A percentile compares a stretch with the other conserved stretches of the same genome.
These are phyloP conservation scores for Massariosphaeria phaeospora DNA, from an alignment of 495 filamentous ascomycete genomes.

Conservation along the genomic window DNA sequence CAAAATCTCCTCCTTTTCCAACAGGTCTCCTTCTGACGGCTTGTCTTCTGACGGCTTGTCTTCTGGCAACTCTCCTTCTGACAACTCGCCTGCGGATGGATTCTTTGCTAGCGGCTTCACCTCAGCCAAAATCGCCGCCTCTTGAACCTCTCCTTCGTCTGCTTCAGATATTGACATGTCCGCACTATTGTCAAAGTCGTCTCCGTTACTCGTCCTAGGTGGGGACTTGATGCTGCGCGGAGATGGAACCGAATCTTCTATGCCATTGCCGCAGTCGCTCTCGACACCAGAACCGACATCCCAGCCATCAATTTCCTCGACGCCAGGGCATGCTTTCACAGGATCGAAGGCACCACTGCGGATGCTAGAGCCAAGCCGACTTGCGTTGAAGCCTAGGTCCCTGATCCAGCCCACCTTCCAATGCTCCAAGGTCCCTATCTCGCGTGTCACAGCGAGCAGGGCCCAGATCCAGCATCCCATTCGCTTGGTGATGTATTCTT, in stretches of 20 bases:
- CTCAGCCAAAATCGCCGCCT: neutral
- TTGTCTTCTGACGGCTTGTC: neutral
- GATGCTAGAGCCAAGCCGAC: constrained; percentile 36
- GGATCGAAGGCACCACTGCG: neutral
- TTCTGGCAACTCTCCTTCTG: neutral
- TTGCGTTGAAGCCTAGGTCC: constrained; percentile 57
- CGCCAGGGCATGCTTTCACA: too few species aligned
- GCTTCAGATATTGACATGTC: neutral
- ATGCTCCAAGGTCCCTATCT: constrained; percentile 53
- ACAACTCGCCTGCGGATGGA: neutral
- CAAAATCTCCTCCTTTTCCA: neutral
- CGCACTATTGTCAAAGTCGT: neutral
- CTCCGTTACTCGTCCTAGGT: too few species aligned
- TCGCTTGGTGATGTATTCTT: constrained; percentile 44
- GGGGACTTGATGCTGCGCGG: too few species aligned
- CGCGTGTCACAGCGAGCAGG: constrained; percentile 54
- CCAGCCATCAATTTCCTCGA: neutral
- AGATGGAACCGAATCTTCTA: too few species aligned
- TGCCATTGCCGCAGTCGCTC: neutral
- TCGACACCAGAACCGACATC: constrained; percentile 5
- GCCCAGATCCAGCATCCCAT: constrained; percentile 60
- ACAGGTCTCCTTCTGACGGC: too few species aligned
- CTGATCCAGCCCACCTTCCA: constrained; percentile 54
- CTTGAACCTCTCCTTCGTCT: neutral
- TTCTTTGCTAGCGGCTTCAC: neutral